A percentile compares a stretch with the other conserved stretches of the same genome.
These are phyloP conservation scores for Cinnamomum chago DNA, from an alignment of 164 flowering plant genomes.

Conservation along the genomic window DNA sequence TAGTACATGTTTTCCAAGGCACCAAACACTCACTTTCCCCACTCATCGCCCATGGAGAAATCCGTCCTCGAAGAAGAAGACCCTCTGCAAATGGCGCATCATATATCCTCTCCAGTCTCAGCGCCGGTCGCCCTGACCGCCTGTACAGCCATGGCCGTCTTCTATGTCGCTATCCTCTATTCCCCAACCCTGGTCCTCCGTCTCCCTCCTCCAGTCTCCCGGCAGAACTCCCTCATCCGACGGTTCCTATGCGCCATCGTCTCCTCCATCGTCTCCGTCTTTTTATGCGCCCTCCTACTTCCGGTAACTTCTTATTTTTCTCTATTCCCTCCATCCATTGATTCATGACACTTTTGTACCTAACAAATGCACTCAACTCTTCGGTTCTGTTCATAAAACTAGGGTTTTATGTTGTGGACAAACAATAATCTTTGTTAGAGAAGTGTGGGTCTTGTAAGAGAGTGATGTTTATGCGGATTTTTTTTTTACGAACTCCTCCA, in stretches of 20 bases:
- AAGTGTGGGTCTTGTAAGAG: too few relatives aligned
- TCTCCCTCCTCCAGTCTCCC: conserved; percentile 62
- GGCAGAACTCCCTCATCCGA: conserved; percentile 56
- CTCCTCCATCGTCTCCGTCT: conserved; percentile 50
- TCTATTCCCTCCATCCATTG: background rate
- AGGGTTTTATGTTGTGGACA: too few relatives aligned
- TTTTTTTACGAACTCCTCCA: too few relatives aligned
- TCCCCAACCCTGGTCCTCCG: conserved; percentile 76
- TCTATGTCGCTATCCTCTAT: conserved; percentile 80
- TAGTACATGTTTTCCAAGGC: too few relatives aligned
- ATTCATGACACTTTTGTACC: too few relatives aligned
- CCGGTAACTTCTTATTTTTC: conserved; percentile 38
- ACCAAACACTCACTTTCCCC: too few relatives aligned
- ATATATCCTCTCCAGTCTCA: conserved; percentile 23
- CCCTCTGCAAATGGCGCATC: conserved; percentile 12
- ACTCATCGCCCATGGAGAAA: background rate
- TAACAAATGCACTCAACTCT: too few relatives aligned
- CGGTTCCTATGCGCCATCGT: conserved; percentile 74
- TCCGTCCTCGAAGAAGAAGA: background rate
- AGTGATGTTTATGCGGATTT: too few relatives aligned
- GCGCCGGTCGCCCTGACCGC: conserved; percentile 46
- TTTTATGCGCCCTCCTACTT: conserved; percentile 48
- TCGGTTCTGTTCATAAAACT: too few relatives aligned
- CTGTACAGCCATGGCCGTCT: conserved; percentile 56
- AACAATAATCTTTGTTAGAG: too few relatives aligned